Conservation (phyloP, 1,139 yeast species). For the Protomyces macrosporus region DNA sequence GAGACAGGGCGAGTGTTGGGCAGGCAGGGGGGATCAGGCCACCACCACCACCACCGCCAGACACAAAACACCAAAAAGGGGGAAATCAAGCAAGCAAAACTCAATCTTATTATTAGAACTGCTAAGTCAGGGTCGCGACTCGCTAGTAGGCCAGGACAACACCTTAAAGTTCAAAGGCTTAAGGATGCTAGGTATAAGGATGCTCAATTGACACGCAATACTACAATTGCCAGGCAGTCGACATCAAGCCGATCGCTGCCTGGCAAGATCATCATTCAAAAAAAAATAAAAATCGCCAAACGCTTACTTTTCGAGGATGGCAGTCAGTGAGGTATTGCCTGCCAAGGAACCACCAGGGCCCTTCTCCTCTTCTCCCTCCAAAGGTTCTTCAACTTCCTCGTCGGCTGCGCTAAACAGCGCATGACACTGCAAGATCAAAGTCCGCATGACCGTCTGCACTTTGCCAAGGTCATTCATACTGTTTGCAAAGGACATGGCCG, state of each 20-base stretch:
- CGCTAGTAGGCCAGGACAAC: too few relatives aligned
- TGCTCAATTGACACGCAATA: background rate
- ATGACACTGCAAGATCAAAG: conserved; percentile 24
- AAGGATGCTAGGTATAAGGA: too few relatives aligned
- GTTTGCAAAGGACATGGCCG: conserved; percentile 13
- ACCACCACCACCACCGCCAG: background rate
- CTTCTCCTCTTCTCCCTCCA: background rate
- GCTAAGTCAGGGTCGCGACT: too few relatives aligned
- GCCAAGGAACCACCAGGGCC: background rate
- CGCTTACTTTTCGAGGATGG: background rate
- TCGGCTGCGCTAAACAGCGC: conserved; percentile 20
- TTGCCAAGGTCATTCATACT: conserved; percentile 24
- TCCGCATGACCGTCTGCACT: conserved; percentile 21
- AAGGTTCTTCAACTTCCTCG: background rate
- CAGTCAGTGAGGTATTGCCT: background rate
- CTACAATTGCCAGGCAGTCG: background rate
- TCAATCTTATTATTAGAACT: too few relatives aligned
- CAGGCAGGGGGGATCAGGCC: background rate
- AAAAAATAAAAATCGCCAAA: background rate
- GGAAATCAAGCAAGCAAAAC: too few relatives aligned
- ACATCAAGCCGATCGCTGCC: too few relatives aligned
- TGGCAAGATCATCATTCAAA: background rate
- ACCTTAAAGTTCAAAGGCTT: too few relatives aligned
- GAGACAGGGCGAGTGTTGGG: too few relatives aligned
- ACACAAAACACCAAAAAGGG: too few relatives aligned